Conservation (phyloP, 495 filamentous ascomycete genomes). For the Aspergillus funiculosus region DNA sequence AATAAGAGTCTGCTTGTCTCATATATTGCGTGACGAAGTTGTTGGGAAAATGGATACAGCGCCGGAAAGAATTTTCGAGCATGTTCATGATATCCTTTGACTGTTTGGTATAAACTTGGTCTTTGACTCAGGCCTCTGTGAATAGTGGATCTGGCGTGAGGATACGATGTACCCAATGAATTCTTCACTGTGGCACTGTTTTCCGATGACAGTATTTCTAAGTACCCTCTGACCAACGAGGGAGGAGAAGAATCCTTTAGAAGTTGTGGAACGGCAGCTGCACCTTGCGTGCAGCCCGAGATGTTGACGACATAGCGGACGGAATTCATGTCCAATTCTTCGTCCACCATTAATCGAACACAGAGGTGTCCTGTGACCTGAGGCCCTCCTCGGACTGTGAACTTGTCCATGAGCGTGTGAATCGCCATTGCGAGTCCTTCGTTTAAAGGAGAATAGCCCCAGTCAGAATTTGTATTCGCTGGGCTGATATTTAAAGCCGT, state of each 20-base stretch:
- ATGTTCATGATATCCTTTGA: constrained; percentile 8
- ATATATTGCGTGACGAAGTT: constrained; percentile 7
- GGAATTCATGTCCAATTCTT: constrained; percentile 33
- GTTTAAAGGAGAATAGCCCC: constrained; percentile 48
- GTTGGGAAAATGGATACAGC: constrained; percentile 14
- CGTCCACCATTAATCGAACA: constrained; percentile 59
- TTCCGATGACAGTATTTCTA: constrained; percentile 28
- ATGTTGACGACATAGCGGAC: constrained; percentile 40
- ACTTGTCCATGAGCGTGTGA: constrained; percentile 53
- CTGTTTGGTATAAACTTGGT: constrained; percentile 10
- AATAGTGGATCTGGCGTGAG: neutral
- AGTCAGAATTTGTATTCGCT: constrained; percentile 35
- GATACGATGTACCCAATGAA: neutral
- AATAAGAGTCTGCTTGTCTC: constrained; percentile 15
- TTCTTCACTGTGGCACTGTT: neutral
- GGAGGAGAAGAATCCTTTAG: constrained; percentile 21
- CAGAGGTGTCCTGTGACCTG: constrained; percentile 64
- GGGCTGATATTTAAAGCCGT: constrained; percentile 60
- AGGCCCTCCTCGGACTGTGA: constrained; percentile 43
- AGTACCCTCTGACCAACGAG: constrained; percentile 29
- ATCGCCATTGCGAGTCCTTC: constrained; percentile 52
- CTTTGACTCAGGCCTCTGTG: neutral
- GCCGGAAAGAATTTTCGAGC: constrained; percentile 1
- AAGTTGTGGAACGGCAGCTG: constrained; percentile 24
- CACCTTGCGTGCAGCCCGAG: constrained; percentile 34